Evolutionary conservation across 2,329 filamentous ascomycete species (phyloP), one percentile per base, ranked within the genome.

Genomic region (Ophiostoma triangulosporum): DNA sequence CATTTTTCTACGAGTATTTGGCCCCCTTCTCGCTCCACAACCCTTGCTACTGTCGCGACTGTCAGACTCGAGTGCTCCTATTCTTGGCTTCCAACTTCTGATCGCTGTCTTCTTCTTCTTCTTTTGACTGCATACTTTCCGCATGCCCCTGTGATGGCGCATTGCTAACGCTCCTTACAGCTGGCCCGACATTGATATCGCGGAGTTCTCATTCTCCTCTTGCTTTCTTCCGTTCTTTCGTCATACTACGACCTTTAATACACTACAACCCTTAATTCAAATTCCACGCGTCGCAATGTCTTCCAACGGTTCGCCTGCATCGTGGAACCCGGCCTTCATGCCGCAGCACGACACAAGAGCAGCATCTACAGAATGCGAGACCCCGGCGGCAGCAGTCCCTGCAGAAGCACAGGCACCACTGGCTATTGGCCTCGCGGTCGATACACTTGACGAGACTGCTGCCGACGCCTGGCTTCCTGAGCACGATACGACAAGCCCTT

Each of bases 321-420:
- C 43, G 55, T 76, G 73, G 73, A 68, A 77, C 66, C 73, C 74
- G 54, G 73, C 75, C 48, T 65, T 72, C 62, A 74, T 73, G 72
- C 73, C 74, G 56, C 68, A 76, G 61, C 63, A 65, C 54, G 53
- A 9, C 36, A 5, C 31, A 4, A 50, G 12, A 29, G 8, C 49
- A 14, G 38, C 32, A 32, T 26, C 52, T 7, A 35, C 14, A 31
- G n/a, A n/a, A n/a, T n/a, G n/a, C n/a, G n/a, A 26, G 4, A 14
- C 20, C 20, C 20, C 20, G 20, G 38, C 38, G 15, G 20, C 9
- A 4, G 14, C 38, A 17, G 24, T 22, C 36, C 11, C 38, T 22
- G 24, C 22, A 24, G 20, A 43, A 12, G 11, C 38, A 14, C 20
- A 11, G 20, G 9, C 38, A 9, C 38, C 38, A 15, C 14, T 43